These are phyloP conservation scores for Saraca asoca DNA, from an alignment of 331 rosid species.

Conservation along the genomic window DNA sequence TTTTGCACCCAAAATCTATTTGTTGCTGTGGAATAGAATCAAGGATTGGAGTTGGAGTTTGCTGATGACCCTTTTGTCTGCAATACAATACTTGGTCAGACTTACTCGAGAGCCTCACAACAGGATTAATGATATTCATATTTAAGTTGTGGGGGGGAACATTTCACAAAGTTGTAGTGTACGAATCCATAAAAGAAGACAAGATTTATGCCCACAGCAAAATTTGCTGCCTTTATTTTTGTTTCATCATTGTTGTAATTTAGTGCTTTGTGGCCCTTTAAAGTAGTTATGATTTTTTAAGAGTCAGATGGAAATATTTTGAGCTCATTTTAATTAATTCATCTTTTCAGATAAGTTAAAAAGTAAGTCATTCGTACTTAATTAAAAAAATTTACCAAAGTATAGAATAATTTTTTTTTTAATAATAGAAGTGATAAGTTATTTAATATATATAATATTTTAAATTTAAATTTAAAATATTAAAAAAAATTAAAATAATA, in stretches of 20 bases:
- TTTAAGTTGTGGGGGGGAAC: conserved; percentile 29
- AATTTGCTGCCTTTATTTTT: conserved; percentile 6
- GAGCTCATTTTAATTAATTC: too few relatives aligned
- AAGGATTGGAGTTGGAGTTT: conserved; percentile 28
- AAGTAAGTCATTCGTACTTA: too few relatives aligned
- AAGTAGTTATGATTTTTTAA: too few relatives aligned
- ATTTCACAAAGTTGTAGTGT: conserved; percentile 41
- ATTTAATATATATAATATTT: too few relatives aligned
- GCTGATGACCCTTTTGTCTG: conserved; percentile 25
- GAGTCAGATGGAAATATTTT: too few relatives aligned
- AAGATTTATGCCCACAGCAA: neutral
- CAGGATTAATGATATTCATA: conserved; percentile 16
- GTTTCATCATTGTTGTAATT: neutral
- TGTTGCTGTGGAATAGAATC: conserved; percentile 24
- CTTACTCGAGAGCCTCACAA: conserved; percentile 19
- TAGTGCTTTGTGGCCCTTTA: neutral
- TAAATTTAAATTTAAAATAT: too few relatives aligned
- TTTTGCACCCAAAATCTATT: conserved; percentile 28
- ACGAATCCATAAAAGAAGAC: conserved; percentile 41
- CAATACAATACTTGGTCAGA: neutral
- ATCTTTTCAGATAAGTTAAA: too few relatives aligned
- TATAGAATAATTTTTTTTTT: too few relatives aligned
- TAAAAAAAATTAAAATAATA: too few relatives aligned
- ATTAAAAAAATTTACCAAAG: too few relatives aligned
- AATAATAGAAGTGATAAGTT: too few relatives aligned